Base-by-base conservation (phyloP, 1,284 basidiomycete genomes). In the Tremellales sp. region DNA sequence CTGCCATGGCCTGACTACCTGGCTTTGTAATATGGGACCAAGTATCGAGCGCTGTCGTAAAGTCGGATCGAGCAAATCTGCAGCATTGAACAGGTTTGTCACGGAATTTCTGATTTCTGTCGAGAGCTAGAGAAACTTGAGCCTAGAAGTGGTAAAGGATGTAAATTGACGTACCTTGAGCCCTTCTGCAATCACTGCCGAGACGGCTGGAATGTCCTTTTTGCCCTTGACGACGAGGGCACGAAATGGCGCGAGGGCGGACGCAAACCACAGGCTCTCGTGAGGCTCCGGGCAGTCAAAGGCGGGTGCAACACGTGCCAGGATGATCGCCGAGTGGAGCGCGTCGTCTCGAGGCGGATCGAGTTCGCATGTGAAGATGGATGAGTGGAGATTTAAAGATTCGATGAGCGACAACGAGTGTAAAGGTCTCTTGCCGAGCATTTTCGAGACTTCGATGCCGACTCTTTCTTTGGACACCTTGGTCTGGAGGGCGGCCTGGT, bases 381-480 rank as follows among this genome's bases (percentile, higher is more conserved):
- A 73, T 21, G 79, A 67, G 65, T 89, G 87, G 0, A 96, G 77
- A 3, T 77, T 79, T 4, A 93, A 78, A 5, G 79, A 71, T 52
- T 84, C 73, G 47, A 96, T 87, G 29, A 90, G 76, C 55, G 82
- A 74, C 36, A 92, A 80, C 2, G 89, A 80, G n/a, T 77, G 78
- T 4, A 88, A 67, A 0, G 92, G 89, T 65, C 89, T 80, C 15
- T 79, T 79, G 22, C 84, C 83, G 64, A 96, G 79, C 87, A 94
- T 96, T 69, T 96, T 97, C 55, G 85, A 81, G 5, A 93, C 64
- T 68, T 97, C 92, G 56, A 86, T 86, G 0, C 91, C 91, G 7
- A 91, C 82, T n/a, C 92, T 81, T 73, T 96, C 92, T 51, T 87
- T 81, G 41, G 86, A 86, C 35, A 97, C 87, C 70, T 94, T 93